These are phyloP conservation scores for Rutstroemia sp. DNA, from an alignment of 2,329 filamentous ascomycete genomes.

Conservation along the genomic window DNA sequence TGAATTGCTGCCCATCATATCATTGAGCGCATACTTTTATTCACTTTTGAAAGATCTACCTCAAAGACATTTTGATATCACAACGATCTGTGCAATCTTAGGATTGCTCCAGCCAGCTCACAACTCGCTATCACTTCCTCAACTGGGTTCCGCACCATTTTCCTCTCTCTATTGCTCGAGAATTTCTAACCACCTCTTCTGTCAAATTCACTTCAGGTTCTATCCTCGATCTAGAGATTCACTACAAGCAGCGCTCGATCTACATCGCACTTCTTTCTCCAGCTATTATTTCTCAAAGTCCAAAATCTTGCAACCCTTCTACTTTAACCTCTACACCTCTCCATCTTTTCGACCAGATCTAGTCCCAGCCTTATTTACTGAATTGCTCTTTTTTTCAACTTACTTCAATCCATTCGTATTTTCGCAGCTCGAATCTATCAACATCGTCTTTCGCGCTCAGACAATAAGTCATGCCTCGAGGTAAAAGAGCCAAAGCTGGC, in stretches of 20 bases:
- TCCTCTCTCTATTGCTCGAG: too few species aligned
- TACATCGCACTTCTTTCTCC: background rate
- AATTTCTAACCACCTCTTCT: too few species aligned
- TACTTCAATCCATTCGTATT: background rate
- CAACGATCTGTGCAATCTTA: too few species aligned
- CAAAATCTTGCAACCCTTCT: background rate
- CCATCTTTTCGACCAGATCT: background rate
- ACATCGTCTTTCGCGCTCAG: background rate
- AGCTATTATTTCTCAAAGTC: background rate
- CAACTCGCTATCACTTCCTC: too few species aligned
- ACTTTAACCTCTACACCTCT: background rate
- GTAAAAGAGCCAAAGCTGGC: background rate
- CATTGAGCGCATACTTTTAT: too few species aligned
- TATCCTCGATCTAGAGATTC: background rate
- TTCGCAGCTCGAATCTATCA: background rate
- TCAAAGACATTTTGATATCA: too few species aligned
- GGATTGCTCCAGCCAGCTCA: too few species aligned
- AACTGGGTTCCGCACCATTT: too few species aligned
- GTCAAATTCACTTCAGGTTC: background rate
- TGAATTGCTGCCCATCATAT: too few species aligned
- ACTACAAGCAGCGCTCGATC: background rate
- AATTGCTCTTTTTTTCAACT: background rate
- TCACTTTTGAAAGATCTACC: too few species aligned
- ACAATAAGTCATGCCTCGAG: background rate
- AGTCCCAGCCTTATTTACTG: background rate